A percentile compares a stretch with the other conserved stretches of the same genome.
phyloP scores from a whole-genome alignment of 2,329 filamentous ascomycete genomes.

The Lachnellula subtilissima region DNA sequence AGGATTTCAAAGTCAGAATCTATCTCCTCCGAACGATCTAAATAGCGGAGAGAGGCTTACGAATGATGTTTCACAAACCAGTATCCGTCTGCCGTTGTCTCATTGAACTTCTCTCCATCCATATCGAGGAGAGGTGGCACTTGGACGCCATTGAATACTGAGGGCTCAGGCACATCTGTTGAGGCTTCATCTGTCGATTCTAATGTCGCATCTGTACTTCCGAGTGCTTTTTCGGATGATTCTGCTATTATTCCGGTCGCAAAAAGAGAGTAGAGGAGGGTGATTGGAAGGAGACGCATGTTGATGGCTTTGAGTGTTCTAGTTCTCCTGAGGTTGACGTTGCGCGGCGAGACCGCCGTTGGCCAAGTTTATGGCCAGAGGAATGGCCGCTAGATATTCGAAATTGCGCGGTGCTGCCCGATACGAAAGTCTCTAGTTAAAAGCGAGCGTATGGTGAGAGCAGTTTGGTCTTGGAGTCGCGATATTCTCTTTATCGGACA shows the following conservation, averaged over 20 bases:
- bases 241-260: slow-evolving; percentile 23
- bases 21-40: neutral
- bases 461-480: no score
- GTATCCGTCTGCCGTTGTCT: slow-evolving; percentile 27
- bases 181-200: slow-evolving; percentile 24
- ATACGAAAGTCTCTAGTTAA: no score
- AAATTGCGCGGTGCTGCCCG: no score
- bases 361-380: neutral
- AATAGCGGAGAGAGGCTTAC: slow-evolving; percentile 15
- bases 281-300: slow-evolving; percentile 29
- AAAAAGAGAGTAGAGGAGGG: slow-evolving; percentile 24
- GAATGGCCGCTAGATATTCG: no score
- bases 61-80: slow-evolving; percentile 34
- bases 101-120: slow-evolving; percentile 40
- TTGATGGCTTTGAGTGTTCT: slow-evolving; percentile 14
- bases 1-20: neutral
- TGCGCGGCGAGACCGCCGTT: slow-evolving; percentile 22
- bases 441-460: no score
- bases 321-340: slow-evolving; percentile 19
- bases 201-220: slow-evolving; percentile 9
- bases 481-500: no score
- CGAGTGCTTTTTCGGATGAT: slow-evolving; percentile 12
- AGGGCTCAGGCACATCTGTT: slow-evolving; percentile 31
- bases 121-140: slow-evolving; percentile 47
- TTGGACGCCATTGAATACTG: slow-evolving; percentile 46